Evolutionary conservation across 352 stramenopile genomes (phyloP), one percentile per base, ranked within the genome.

Genomic region (Pythium sp.): DNA sequence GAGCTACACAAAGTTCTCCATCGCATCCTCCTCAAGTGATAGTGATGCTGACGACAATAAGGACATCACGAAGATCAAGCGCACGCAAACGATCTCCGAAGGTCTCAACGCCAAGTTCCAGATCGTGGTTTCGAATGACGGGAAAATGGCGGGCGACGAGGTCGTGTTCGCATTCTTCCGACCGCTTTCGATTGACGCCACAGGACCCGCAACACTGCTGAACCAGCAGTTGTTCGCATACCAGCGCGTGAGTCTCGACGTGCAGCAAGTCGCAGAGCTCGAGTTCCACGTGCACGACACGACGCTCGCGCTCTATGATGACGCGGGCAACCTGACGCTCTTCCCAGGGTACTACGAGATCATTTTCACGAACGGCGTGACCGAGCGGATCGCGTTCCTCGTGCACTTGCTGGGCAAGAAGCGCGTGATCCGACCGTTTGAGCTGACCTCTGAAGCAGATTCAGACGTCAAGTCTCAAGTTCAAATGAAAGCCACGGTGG

Each of bases 1-100:
- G 43, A 96, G 85, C 60, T 98, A 98, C 79, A 97, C 93, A 3
- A 90, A 64, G 32, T 97, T 97, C 56, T 75, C 71, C 0, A 56
- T 93, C 11, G 61, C 41, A 5, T 65, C 76, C 12, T 68, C 67
- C 0, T 38, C 55, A 11, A 68, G 46, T n/a, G 57, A 58, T 14
- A 18, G 8, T 7, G 43, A 12, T 11, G 8, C 7, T 8, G 18
- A 8, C 22, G 43, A 8, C 5, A 18, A 51, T 18, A 9, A 41
- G 9, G 64, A 59, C 5, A 24, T 7, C 26, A 70, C 11, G 58
- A 73, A 68, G 8, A 70, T 14, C 28, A n/a, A 62, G 18, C 34
- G 30, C n/a, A 51, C 69, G 20, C 53, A 81, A 56, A 41, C 83
- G 2, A 69, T 91, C 26, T 81, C 79, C 2, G 56, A 69, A 22